These are phyloP conservation scores for Cucumis hystrix DNA, from an alignment of 306 rosid species.

Conservation along the genomic window DNA sequence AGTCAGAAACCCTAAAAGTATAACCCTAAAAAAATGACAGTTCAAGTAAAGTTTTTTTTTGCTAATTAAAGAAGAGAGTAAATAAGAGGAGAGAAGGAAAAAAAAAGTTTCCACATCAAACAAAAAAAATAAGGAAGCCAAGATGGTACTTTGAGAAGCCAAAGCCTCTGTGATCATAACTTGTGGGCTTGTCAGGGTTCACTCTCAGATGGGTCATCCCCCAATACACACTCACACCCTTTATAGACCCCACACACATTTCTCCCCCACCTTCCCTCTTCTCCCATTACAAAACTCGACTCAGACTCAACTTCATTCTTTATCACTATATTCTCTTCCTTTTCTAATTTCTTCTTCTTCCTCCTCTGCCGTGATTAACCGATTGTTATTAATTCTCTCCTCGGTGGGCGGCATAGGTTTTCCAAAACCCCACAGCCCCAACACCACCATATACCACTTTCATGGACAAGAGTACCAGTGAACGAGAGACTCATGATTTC, in stretches of 20 bases:
- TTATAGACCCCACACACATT: conserved; percentile 47
- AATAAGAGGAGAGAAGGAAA: not conserved
- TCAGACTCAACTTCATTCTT: not conserved
- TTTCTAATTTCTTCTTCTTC: not conserved
- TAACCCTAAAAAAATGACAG: conserved; percentile 3
- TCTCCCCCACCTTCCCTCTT: not conserved
- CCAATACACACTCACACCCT: conserved; percentile 33
- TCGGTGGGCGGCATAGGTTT: too few relatives aligned
- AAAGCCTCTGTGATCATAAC: conserved; percentile 31
- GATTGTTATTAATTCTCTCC: not conserved
- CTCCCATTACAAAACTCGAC: conserved; percentile 1
- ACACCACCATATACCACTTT: not conserved
- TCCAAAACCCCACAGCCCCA: not conserved
- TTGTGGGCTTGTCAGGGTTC: conserved; percentile 73
- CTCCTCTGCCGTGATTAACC: not conserved
- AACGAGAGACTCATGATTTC: conserved; percentile 79
- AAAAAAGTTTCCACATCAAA: not conserved
- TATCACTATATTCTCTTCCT: not conserved
- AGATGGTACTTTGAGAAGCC: conserved; percentile 57
- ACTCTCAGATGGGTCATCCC: conserved; percentile 70
- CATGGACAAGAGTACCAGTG: conserved; percentile 49
- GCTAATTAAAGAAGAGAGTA: not conserved
- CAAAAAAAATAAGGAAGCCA: conserved; percentile 16
- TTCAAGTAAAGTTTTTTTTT: conserved; percentile 5
- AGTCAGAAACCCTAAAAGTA: not conserved